Evolutionary conservation across 2,329 filamentous ascomycete genomes (phyloP).

Genomic region (Sclerotinia minor): DNA sequence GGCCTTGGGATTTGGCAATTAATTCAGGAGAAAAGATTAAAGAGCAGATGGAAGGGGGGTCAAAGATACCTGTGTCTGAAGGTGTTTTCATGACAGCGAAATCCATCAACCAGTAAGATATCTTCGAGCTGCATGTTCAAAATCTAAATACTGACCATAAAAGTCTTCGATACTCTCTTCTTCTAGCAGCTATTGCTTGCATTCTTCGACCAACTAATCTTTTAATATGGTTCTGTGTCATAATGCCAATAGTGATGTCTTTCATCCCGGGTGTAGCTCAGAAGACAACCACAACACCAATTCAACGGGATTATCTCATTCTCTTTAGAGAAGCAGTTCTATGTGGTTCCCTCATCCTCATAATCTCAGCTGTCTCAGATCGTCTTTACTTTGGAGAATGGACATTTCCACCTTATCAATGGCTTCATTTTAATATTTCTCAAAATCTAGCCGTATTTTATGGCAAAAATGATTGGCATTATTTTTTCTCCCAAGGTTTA

Average conservation of each 20-base stretch:
- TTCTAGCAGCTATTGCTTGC: constrained; percentile 77
- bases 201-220: constrained; percentile 87
- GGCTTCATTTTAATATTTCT: constrained; percentile 86
- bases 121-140: neutral
- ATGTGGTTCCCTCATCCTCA: constrained; percentile 64
- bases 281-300: constrained; percentile 27
- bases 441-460: constrained; percentile 91
- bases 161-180: constrained; percentile 63
- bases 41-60: neutral
- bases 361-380: constrained; percentile 67
- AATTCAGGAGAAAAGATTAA: constrained; percentile 4
- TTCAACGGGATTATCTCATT: constrained; percentile 45
- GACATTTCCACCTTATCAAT: constrained; percentile 86
- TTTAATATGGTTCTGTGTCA: constrained; percentile 76
- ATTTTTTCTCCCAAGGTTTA: constrained; percentile 87
- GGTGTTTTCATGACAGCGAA: constrained; percentile 34
- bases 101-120: constrained; percentile 42
- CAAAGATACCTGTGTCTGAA: neutral
- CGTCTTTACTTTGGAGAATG: constrained; percentile 78
- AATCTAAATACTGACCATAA: neutral
- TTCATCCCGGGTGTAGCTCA: constrained; percentile 46
- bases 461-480: constrained; percentile 85
- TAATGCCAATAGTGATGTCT: constrained; percentile 52
- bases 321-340: constrained; percentile 64
- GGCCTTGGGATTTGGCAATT: constrained; percentile 77